These are phyloP conservation scores for Acephala macrosclerotiorum DNA, from an alignment of 2,329 filamentous ascomycete species.

Conservation along the genomic window DNA sequence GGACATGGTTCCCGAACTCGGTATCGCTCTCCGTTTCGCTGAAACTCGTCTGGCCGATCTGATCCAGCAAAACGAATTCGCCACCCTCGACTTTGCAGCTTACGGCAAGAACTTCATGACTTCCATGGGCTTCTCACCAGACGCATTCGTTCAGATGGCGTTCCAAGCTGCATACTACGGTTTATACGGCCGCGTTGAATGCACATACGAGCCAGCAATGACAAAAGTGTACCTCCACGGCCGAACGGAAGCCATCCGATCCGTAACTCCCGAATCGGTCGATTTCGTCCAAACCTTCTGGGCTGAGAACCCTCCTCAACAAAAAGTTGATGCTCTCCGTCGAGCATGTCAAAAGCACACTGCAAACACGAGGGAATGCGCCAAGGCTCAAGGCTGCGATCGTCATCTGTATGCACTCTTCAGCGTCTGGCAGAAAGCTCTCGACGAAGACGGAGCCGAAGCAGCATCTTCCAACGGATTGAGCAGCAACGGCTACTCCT, in stretches of 20 bases:
- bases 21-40: conserved; percentile 90
- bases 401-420: conserved; percentile 93
- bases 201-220: conserved; percentile 98
- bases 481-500: conserved; percentile 70
- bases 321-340: conserved; percentile 86
- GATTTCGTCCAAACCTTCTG: conserved; percentile 94
- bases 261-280: conserved; percentile 83
- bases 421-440: conserved; percentile 89
- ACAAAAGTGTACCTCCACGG: conserved; percentile 94
- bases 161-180: conserved; percentile 99
- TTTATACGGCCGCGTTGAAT: conserved; percentile 91
- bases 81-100: conserved; percentile 84
- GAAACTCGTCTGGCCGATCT: conserved; percentile 93
- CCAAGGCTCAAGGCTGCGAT: conserved; percentile 90
- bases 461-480: conserved; percentile 56
- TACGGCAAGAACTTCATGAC: conserved; percentile 99
- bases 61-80: conserved; percentile 96
- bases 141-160: conserved; percentile 98
- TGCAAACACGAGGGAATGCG: conserved; percentile 80
- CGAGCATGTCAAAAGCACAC: conserved; percentile 87
- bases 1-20: conserved; percentile 94
- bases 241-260: conserved; percentile 90
- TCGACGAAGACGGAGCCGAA: conserved; percentile 74
- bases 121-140: conserved; percentile 93
- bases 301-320: conserved; percentile 82